Evolutionary conservation across 2,329 filamentous ascomycete species (phyloP).

Genomic region (Claviceps fusiformis): DNA sequence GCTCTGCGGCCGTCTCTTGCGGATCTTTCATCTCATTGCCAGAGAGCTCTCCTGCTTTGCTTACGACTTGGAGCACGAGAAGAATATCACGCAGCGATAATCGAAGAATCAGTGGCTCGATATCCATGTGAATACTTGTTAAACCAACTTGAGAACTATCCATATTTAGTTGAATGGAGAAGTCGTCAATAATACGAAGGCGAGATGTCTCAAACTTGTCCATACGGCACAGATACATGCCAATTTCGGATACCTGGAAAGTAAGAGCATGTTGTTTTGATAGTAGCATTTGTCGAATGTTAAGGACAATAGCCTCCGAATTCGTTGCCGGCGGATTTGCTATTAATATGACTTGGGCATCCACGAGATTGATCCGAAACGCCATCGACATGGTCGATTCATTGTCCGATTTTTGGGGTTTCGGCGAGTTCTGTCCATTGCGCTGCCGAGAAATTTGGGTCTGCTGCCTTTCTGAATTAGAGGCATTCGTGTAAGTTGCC

Average conservation of each 20-base stretch:
- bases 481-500: constrained; percentile 26
- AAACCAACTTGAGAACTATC: constrained; percentile 51
- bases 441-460: constrained; percentile 16
- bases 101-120: constrained; percentile 83
- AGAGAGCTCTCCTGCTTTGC: constrained; percentile 79
- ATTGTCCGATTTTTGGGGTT: constrained; percentile 5
- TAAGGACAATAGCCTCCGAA: constrained; percentile 90
- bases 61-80: constrained; percentile 81
- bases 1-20: constrained; percentile 28
- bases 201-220: constrained; percentile 87
- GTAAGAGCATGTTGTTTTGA: constrained; percentile 91
- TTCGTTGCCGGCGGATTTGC: constrained; percentile 82
- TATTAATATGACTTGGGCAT: constrained; percentile 91
- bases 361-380: constrained; percentile 85
- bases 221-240: constrained; percentile 98
- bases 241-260: constrained; percentile 82
- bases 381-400: constrained; percentile 53
- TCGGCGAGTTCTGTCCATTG: constrained; percentile 3
- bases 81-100: constrained; percentile 90
- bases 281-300: constrained; percentile 83
- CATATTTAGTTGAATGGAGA: constrained; percentile 80
- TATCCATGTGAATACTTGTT: constrained; percentile 71
- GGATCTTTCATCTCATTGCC: constrained; percentile 39
- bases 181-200: constrained; percentile 89
- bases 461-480: constrained; percentile 17